Conservation (phyloP, 768 basidiomycete species). For the Russula sp. region DNA sequence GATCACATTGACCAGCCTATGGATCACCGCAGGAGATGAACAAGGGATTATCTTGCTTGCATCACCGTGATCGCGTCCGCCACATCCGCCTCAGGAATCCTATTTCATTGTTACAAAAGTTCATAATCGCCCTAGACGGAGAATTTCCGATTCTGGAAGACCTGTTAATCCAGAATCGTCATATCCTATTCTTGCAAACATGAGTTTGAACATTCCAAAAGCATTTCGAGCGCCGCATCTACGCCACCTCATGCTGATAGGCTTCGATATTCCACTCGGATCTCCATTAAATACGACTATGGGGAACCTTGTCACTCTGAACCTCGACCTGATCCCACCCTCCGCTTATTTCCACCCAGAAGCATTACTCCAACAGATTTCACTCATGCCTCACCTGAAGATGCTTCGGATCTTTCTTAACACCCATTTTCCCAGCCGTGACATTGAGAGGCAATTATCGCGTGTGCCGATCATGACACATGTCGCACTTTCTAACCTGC, state of each 20-base stretch:
- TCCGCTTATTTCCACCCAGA: neutral
- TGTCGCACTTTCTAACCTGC: neutral
- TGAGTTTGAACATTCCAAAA: neutral
- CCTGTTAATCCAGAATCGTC: too few species aligned
- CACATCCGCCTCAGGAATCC: neutral
- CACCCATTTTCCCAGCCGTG: neutral
- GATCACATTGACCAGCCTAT: neutral
- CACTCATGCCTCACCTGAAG: neutral
- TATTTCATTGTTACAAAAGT: neutral
- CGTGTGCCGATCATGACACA: neutral
- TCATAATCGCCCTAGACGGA: neutral
- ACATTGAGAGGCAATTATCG: neutral
- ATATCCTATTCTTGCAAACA: too few species aligned
- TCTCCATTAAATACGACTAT: neutral
- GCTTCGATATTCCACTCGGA: neutral
- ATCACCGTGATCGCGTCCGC: neutral
- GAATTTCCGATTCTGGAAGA: constrained; percentile 3
- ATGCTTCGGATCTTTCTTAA: neutral
- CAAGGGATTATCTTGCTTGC: neutral
- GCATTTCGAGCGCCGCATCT: neutral
- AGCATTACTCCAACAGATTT: neutral
- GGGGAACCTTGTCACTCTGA: neutral
- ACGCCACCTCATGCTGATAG: neutral
- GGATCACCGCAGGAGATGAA: neutral
- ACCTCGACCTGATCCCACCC: neutral